These are phyloP conservation scores for Neobulgaria alba DNA, from an alignment of 2,329 filamentous ascomycete genomes.

Conservation along the genomic window DNA sequence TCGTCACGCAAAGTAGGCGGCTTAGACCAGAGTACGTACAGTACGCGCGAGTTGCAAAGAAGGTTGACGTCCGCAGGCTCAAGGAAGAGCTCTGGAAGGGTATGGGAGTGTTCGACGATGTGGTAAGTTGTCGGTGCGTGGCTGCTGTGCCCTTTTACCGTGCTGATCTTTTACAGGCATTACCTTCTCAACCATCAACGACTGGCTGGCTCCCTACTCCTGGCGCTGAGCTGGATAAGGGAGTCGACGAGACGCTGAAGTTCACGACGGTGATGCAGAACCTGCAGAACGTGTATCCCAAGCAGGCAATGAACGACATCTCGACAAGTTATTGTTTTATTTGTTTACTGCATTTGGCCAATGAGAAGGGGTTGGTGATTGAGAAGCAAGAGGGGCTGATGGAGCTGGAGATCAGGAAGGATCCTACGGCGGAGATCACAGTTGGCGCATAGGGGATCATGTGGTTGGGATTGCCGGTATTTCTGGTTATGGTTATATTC, in stretches of 20 bases:
- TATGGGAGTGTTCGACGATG: constrained; percentile 46
- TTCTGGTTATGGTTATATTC: neutral
- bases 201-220: constrained; percentile 29
- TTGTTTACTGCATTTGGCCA: constrained; percentile 64
- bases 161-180: constrained; percentile 17
- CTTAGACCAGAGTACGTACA: constrained; percentile 61
- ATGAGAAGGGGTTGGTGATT: constrained; percentile 64
- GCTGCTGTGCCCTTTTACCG: neutral
- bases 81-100: constrained; percentile 66
- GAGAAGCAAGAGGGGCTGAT: constrained; percentile 41
- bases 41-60: constrained; percentile 62
- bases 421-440: constrained; percentile 51
- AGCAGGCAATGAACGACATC: constrained; percentile 82
- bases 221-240: constrained; percentile 25
- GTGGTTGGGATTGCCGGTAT: neutral
- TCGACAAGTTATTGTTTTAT: constrained; percentile 94
- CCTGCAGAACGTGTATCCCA: constrained; percentile 77
- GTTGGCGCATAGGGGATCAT: constrained; percentile 16
- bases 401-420: constrained; percentile 53
- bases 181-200: constrained; percentile 18
- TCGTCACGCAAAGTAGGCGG: constrained; percentile 56
- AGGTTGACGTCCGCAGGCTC: constrained; percentile 58
- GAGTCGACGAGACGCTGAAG: constrained; percentile 49
- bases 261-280: constrained; percentile 92
- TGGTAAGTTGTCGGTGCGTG: constrained; percentile 32